phyloP scores from a whole-genome alignment of 352 stramenopile genomes.

The Sclerospora graminicola region DNA sequence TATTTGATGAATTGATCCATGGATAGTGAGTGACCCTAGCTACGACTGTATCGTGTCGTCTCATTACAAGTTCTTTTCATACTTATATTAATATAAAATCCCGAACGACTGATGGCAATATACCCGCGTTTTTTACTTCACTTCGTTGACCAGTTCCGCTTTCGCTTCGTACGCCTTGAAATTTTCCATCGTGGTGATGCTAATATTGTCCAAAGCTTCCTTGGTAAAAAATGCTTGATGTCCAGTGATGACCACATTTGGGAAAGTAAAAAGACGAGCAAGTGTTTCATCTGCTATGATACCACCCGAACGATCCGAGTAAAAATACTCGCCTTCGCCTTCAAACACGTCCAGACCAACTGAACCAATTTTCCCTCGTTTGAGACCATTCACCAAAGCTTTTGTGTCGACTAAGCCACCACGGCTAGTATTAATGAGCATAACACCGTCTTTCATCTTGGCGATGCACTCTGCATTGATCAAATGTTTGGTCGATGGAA shows the following conservation, averaged over 20 bases:
- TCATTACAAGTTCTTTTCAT: too few species aligned
- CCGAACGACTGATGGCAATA: too few species aligned
- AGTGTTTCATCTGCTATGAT: conserved; percentile 63
- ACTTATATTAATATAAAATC: too few species aligned
- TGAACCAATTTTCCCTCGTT: conserved; percentile 62
- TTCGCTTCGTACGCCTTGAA: conserved; percentile 43
- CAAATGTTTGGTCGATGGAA: conserved; percentile 72
- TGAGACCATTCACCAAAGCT: conserved; percentile 68
- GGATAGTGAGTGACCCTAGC: too few species aligned
- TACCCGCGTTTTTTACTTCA: conserved; percentile 29
- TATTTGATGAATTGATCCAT: too few species aligned
- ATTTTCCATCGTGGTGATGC: conserved; percentile 63
- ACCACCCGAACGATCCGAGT: conserved; percentile 55
- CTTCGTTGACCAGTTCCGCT: conserved; percentile 39
- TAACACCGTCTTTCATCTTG: conserved; percentile 83
- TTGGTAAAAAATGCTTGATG: conserved; percentile 79
- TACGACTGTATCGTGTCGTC: too few species aligned
- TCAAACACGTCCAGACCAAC: conserved; percentile 87
- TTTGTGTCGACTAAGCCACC: conserved; percentile 81
- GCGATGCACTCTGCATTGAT: conserved; percentile 74
- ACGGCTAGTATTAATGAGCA: conserved; percentile 88
- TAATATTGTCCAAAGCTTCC: conserved; percentile 63
- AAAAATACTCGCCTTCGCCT: conserved; percentile 67
- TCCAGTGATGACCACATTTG: conserved; percentile 73
- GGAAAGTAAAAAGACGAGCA: conserved; percentile 71